Evolutionary conservation across 352 stramenopile species (phyloP), one percentile per base, ranked within the genome.

Genomic region (Phytophthora constricta): DNA sequence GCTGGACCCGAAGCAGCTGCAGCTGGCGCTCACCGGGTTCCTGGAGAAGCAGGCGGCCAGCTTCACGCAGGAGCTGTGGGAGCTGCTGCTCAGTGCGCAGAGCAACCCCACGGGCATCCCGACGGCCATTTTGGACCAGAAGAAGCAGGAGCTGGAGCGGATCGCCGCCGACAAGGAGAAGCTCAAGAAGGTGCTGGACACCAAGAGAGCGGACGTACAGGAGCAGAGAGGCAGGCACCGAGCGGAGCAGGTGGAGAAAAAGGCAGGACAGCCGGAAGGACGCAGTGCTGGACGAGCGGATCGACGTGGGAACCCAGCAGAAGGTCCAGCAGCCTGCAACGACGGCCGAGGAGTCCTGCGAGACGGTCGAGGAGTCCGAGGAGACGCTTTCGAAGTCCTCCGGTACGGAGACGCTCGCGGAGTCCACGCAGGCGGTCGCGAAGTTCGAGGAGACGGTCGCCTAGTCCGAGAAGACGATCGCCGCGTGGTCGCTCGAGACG

Each of bases 51-150:
- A 97, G 50, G 81, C 90, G 19, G 65, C 74, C 3, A 28, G 57
- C 25, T 98, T 97, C 76, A 92, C 88, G 63, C 68, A 96, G 45
- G 93, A 98, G 72, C 82, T 98, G 17, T 98, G 93, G 93, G 79
- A 80, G 33, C 65, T 98, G 39, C 73, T 98, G 53, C 68, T 97
- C 7, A 96, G 92, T 62, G 93, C 92, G 2, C 92, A 98, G 60
- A 76, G 77, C n/a, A 86, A 94, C 48, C 69, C 90, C 5, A 92
- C 87, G 13, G 93, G 93, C 42, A 98, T 98, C 62, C 91, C 92
- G 1, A 80, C 74, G 42, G 73, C 69, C 41, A 91, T 97, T 62
- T 55, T 97, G 25, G 86, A 97, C 64, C 84, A 96, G 73, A 98
- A 97, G 80, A 98, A 97, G 68, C 73, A 88, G 39, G 90, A 98